Evolutionary conservation across 164 flowering plant genomes (phyloP).

Genomic region (Malania oleifera): DNA sequence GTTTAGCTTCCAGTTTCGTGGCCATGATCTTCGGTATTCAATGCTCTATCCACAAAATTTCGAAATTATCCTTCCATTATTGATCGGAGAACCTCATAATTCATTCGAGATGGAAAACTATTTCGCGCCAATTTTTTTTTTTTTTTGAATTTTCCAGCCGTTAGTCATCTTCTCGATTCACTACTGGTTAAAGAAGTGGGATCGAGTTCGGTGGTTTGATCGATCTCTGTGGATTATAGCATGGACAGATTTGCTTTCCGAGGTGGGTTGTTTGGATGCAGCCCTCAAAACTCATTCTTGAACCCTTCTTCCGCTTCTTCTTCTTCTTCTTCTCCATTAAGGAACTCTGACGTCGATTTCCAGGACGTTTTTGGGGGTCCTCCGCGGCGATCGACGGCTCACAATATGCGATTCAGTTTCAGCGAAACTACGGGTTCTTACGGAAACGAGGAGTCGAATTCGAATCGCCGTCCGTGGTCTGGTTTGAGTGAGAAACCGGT

Average conservation of each 20-base stretch:
- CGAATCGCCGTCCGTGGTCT: constrained; percentile 24
- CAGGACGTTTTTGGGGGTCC: constrained; percentile 94
- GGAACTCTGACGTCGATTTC: constrained; percentile 63
- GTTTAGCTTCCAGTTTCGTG: too few species aligned
- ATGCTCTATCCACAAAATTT: too few species aligned
- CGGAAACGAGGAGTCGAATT: constrained; percentile 10
- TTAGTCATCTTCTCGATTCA: neutral
- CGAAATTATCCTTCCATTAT: too few species aligned
- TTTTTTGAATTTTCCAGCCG: neutral
- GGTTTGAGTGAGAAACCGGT: constrained; percentile 60
- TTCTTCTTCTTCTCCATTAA: constrained; percentile 9
- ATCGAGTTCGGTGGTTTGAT: neutral
- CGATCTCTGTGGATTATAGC: neutral
- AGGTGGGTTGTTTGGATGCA: constrained; percentile 33
- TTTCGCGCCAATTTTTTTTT: constrained; percentile 19
- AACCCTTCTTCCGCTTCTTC: neutral
- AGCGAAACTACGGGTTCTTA: constrained; percentile 12
- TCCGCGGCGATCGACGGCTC: constrained; percentile 59
- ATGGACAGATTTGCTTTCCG: constrained; percentile 51
- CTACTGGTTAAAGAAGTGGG: too few species aligned
- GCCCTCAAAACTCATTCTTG: constrained; percentile 26
- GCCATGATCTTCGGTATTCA: too few species aligned
- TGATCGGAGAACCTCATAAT: neutral
- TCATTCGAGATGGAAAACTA: too few species aligned
- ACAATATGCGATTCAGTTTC: constrained; percentile 32